phyloP scores from a whole-genome alignment of 2,329 filamentous ascomycete species.

The Penicillium olsonii region DNA sequence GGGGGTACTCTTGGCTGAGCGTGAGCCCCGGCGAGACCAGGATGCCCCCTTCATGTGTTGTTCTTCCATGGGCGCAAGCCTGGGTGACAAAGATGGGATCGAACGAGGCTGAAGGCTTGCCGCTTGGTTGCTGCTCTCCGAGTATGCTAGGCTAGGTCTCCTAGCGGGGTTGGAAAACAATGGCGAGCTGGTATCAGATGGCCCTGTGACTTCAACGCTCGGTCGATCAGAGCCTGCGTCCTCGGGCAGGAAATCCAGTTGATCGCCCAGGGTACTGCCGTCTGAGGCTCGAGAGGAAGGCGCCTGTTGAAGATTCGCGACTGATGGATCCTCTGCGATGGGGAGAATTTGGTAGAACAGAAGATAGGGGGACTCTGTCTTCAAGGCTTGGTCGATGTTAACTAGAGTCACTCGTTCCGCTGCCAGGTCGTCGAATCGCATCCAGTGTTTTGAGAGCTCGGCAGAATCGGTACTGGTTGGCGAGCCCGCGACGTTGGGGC shows the following conservation, averaged over 20 bases:
- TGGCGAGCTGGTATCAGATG: conserved; percentile 24
- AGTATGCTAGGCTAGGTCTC: conserved; percentile 32
- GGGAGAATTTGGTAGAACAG: conserved; percentile 95
- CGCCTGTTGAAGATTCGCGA: conserved; percentile 37
- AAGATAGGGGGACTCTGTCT: conserved; percentile 88
- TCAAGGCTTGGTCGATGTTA: conserved; percentile 74
- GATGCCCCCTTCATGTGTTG: conserved; percentile 20
- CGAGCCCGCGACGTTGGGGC: conserved; percentile 33
- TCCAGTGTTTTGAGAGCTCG: conserved; percentile 76
- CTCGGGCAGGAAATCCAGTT: conserved; percentile 12
- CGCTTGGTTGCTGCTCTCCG: conserved; percentile 18
- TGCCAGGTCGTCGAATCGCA: conserved; percentile 87
- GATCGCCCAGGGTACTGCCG: conserved; percentile 16
- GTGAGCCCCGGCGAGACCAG: conserved; percentile 33
- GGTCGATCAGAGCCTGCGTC: conserved; percentile 32
- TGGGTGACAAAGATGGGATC: conserved; percentile 27
- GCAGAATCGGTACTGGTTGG: conserved; percentile 40
- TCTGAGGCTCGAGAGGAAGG: conserved; percentile 30
- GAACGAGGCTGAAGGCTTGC: conserved; percentile 22
- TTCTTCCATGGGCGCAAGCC: conserved; percentile 29
- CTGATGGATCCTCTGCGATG: conserved; percentile 66
- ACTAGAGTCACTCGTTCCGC: conserved; percentile 71
- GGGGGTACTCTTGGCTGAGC: conserved; percentile 32
- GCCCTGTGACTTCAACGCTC: conserved; percentile 41
- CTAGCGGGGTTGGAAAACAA: conserved; percentile 20